Base-by-base conservation (phyloP, 2,329 filamentous ascomycete genomes). In the Fusarium mangiferae region DNA sequence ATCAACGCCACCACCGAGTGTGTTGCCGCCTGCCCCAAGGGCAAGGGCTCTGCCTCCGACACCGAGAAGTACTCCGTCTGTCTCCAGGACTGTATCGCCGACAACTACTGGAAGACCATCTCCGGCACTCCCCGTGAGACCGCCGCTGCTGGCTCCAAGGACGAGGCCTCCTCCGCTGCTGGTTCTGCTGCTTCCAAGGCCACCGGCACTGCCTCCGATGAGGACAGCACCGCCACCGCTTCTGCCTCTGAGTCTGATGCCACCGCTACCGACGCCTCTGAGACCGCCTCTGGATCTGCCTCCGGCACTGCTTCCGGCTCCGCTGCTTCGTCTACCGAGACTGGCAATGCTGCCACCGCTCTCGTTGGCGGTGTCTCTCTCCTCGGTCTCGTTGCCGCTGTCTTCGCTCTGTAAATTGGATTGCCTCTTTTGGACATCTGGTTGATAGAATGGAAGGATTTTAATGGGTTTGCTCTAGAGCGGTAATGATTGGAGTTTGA, bases 21-120 rank as follows among this genome's bases (percentile, higher is more conserved):
- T 80, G 87, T 90, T 33, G 87, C 87, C 45, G 84, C 86, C 69
- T 94, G 93, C 81, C 85, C 87, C 46, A 86, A 92, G 81, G 90
- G 89, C 65, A 86, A 89, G 80, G 90, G 91, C 75, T 85, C 88
- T 68, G 81, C 83, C 41, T 80, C 86, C 63, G 85, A 87, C 63
- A 92, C 89, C 77, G 74, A 85, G 12, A 84, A 83, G 67, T 93
- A 89, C 83, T 73, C 73, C 57, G 59, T 80, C 28, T 90, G 88
- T 77, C 75, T 84, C 35, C 44, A 82, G 55, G 70, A 44, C 54
- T 90, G 89, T 83, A 86, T 90, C 76, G 66, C 68, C 68, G 35
- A 86, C 61, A 82, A 87, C 85, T 90, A 84, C 81, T 88, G 79
- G 81, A 83, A 82, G 73, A 73, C 79, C 36, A 78, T 81, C 18